Conservation (phyloP, 768 basidiomycete species). For the Auricularia auricula-judae region DNA sequence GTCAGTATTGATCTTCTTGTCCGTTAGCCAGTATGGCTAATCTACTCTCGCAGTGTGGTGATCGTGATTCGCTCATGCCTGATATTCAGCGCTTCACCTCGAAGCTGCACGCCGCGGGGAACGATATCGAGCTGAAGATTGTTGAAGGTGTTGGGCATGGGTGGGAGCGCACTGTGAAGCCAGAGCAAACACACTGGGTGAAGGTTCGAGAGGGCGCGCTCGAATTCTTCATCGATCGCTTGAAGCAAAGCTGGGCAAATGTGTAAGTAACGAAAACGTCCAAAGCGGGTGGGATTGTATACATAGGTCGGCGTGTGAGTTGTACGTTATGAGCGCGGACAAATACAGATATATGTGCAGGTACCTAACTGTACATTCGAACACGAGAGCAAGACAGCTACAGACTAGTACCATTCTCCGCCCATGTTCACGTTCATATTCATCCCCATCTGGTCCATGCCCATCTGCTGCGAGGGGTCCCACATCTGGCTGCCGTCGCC, state of each 20-base stretch:
- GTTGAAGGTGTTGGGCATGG: not conserved
- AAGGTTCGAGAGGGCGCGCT: not conserved
- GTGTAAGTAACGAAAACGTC: no score
- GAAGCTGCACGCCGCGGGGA: not conserved
- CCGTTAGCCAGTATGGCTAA: no score
- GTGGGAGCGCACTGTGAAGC: not conserved
- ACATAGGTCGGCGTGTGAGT: no score
- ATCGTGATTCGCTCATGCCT: not conserved
- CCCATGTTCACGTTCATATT: slow-evolving; percentile 8
- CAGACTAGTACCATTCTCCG: not conserved
- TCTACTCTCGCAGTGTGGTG: not conserved
- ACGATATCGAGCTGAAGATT: not conserved
- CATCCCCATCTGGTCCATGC: slow-evolving; percentile 10
- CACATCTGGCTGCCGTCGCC: not conserved
- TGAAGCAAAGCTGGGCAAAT: not conserved
- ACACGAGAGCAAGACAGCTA: not conserved
- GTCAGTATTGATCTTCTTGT: no score
- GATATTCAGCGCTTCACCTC: not conserved
- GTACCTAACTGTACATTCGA: not conserved
- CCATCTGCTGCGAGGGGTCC: not conserved
- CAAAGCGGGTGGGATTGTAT: no score
- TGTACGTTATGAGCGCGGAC: no score
- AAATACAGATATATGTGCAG: no score
- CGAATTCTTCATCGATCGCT: not conserved
- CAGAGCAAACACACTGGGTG: not conserved